Evolutionary conservation across 345 rosid genomes (phyloP).

Genomic region (Durio zibethinus): DNA sequence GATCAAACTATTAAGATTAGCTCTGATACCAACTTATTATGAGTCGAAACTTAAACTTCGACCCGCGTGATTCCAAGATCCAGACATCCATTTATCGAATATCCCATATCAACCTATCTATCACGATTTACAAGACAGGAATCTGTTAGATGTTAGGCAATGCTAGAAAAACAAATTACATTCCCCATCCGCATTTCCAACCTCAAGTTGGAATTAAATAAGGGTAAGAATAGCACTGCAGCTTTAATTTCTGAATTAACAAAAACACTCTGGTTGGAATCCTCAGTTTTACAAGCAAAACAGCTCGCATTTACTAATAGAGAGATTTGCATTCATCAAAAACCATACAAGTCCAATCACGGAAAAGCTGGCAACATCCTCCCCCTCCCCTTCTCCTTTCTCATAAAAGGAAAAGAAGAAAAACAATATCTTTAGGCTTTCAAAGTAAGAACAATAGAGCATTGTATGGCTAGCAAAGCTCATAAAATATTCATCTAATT

Average conservation of each 20-base stretch:
- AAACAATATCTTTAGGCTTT: neutral
- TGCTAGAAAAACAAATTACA: neutral
- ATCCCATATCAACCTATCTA: no score
- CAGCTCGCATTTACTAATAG: neutral
- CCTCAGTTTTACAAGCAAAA: no score
- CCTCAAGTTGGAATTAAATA: neutral
- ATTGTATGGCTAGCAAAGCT: neutral
- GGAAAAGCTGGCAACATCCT: neutral
- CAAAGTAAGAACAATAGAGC: neutral
- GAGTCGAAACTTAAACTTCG: no score
- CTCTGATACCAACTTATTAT: no score
- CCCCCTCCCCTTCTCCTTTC: neutral
- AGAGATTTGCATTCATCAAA: neutral
- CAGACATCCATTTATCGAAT: no score
- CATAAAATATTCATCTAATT: neutral
- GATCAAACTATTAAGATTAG: no score
- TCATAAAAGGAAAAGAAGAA: neutral
- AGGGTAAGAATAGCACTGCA: neutral
- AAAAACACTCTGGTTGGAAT: no score
- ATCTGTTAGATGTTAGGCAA: neutral
- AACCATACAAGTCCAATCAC: neutral
- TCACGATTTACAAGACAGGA: neutral
- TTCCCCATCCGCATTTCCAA: neutral
- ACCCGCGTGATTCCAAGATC: no score
- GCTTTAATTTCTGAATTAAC: neutral